Evolutionary conservation across 2,329 filamentous ascomycete species (phyloP), one percentile per base, ranked within the genome.

Genomic region (Aspergillus hiratsukae): DNA sequence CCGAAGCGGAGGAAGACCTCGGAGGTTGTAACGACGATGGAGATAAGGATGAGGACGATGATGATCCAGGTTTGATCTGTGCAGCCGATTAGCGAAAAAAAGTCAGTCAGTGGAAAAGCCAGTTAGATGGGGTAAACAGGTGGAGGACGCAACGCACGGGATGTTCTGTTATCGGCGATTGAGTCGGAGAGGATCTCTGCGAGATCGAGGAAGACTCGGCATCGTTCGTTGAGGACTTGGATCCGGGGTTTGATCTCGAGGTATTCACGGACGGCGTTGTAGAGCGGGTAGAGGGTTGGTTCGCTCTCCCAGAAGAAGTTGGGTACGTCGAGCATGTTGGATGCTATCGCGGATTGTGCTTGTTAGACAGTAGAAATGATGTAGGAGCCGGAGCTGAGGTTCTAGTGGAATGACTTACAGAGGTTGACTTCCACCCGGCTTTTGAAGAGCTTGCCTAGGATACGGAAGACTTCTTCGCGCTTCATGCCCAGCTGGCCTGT

Each of bases 271-370:
- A 97, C 91, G 58, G 92, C 94, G 57, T 86, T 87, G 78, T 99
- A 99, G 28, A 99, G 86, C 0, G 94, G 94, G 71, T 97, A 91
- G 0, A 99, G 82, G 0, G 91, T 97, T 19, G 94, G 94, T 71
- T 99, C 94, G 10, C 90, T 90, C 72, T 97, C 92, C 94, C 94
- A 99, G 81, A 97, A 96, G 81, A 97, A 97, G 72, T 93, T 95
- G 58, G 93, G 93, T 0, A 95, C 91, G 73, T 97, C 92, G 56
- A 97, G 87, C 72, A 97, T 93, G 70, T 97, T 97, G 21, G 90
- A 96, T 58, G 91, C 91, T 95, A 64, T 45, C 52, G 4, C 10
- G 2, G 37, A 58, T 56, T 31, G 40, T 27, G 54, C 31, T 37
- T 17, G 61, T 66, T 62, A 64, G 58, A 64, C 57, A 48, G 27